Evolutionary conservation across 495 filamentous ascomycete genomes (phyloP), one percentile per base, ranked within the genome.

Genomic region (Usnea hakonensis): DNA sequence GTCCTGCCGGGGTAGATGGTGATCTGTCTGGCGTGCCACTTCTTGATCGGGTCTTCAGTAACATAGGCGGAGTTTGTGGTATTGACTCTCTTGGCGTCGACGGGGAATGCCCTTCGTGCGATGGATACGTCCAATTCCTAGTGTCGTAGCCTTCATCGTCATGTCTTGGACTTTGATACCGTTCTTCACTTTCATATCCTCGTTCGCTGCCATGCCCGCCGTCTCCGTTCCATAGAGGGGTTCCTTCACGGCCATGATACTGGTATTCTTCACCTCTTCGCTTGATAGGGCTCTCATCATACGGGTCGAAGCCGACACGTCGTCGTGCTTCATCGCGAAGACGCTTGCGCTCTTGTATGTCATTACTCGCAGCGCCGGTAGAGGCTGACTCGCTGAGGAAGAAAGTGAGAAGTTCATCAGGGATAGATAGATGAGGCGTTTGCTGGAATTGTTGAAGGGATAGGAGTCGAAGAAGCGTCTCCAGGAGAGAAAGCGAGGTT

Each of bases 401-500:
- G 78, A 97, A 96, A 61, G 86, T 91, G 19, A 97, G 79, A 10
- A 96, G 82, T 71, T 99, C 90, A 70, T 99, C 95, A n/a, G 87
- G 90, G 67, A 97, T 95, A 38, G 90, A 82, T 36, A 97, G 83
- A 67, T 99, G 95, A 1, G 91, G 90, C 46, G 86, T 81, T 81
- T 99, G 95, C 69, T 96, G 90, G 74, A 94, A 96, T 77, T 97
- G 92, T 72, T 97, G 94, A n/a, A 97, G 81, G 50, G 90, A 88
- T 10, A 88, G 89, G 28, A 99, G 84, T 60, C 95, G 92, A 60
- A 99, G 84, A 44, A 97, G 80, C 74, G 91, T 95, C 73, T 99
- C 95, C 26, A 99, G 85, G 54, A 97, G 85, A 11, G 94, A 97
- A 10, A 99, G 85, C 0, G 89, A 93, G 17, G 92, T 92, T 17